Evolutionary conservation across 352 stramenopile genomes (phyloP), one percentile per base, ranked within the genome.

Genomic region (Pythium coloratum): DNA sequence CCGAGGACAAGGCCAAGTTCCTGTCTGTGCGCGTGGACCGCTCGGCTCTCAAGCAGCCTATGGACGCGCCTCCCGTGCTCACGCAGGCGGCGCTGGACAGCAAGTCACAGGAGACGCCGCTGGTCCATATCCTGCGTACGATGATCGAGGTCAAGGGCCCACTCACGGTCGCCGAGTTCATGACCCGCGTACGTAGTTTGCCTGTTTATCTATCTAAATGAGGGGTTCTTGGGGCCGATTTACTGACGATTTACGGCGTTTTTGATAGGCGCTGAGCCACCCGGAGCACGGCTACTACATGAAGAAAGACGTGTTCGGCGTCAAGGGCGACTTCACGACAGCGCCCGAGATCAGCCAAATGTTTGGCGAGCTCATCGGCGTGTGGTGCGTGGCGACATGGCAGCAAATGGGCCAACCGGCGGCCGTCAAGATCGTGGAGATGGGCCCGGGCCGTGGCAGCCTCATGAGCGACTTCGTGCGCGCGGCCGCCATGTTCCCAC

Each of bases 261-360:
- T 6, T 24, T 51, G 34, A 24, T 59, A 86, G 78, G 85, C 85
- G 34, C 80, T 98, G 68, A 91, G 90, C 51, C 92, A 98, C 80
- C 92, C 91, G 14, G 59, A 90, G 55, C 86, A 97, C 76, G 96
- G 96, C 38, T 99, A 99, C 78, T 99, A 99, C 81, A 98, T 97
- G 77, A 95, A 96, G 70, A 88, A 88, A 44, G 87, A 97, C 64
- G 86, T 97, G 57, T 96, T 98, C 71, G 94, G 94, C 38, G 84
- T 73, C 33, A 78, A 94, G 54, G 92, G 91, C 64, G 92, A 98
- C 80, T 98, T 98, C 76, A 96, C 94, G 33, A 98, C 94, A 1
- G 92, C 94, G 14, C 94, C 94, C 2, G 94, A 98, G 78, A 97
- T 98, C 71, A 96, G 79, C 46, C 91, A 97, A 64, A 95, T 97